Evolutionary conservation across 2,329 filamentous ascomycete genomes (phyloP).

Genomic region (Nannizzia gypsea): DNA sequence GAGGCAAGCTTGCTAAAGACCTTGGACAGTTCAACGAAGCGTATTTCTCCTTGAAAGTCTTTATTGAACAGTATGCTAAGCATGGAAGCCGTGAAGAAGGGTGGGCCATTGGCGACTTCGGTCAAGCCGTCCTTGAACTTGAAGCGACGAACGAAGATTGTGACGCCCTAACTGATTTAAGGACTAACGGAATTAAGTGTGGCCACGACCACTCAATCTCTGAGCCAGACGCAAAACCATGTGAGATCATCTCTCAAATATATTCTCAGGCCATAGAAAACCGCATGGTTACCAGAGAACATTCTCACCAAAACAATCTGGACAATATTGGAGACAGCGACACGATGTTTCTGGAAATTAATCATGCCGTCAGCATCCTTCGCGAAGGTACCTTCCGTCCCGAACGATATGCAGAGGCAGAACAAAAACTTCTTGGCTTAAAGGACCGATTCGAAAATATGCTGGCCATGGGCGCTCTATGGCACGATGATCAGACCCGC

Average conservation of each 20-base stretch:
- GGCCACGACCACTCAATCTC: not conserved
- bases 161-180: not conserved
- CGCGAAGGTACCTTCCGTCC: slow-evolving; percentile 2
- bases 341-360: slow-evolving; percentile 9
- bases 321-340: slow-evolving; percentile 5
- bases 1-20: slow-evolving; percentile 8
- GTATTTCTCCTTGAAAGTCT: slow-evolving; percentile 6
- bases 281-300: slow-evolving; percentile 2
- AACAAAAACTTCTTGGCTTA: not conserved
- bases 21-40: slow-evolving; percentile 7
- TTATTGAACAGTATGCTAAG: slow-evolving; percentile 8
- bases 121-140: slow-evolving; percentile 6
- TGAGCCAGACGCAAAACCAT: not conserved
- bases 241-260: slow-evolving; percentile 4
- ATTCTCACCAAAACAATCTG: not conserved
- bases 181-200: not conserved
- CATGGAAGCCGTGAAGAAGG: slow-evolving; percentile 7
- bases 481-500: slow-evolving; percentile 8
- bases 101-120: slow-evolving; percentile 7
- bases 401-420: not conserved
- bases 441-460: slow-evolving; percentile 5
- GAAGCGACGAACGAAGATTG: not conserved
- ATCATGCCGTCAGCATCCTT: slow-evolving; percentile 5
- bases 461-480: not conserved
- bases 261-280: slow-evolving; percentile 5